Evolutionary conservation across 139 green algal genomes (phyloP), one percentile per base, ranked within the genome.

Genomic region (Coelastrella sp.): DNA sequence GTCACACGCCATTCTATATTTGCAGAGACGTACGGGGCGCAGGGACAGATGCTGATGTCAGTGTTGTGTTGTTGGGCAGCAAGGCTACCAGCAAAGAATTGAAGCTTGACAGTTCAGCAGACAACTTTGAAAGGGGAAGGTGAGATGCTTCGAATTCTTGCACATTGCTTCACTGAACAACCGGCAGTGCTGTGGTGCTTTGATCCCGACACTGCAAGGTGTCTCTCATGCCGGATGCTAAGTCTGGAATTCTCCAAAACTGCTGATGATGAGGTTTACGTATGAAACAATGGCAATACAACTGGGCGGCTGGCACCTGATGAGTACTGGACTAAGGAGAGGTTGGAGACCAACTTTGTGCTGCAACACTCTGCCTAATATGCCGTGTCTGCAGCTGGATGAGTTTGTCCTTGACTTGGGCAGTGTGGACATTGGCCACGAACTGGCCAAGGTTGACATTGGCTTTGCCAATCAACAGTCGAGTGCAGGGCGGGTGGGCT

Each of bases 1-100:
- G 45, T 23, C 45, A 23, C 45, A 1, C 11, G 45, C 11, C 45
- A 57, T 57, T 64, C 7, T 64, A 21, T 27, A 32, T 35, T 41
- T 79, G 71, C 71, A 79, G 71, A 6, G 71, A 92, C 53, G 81
- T 92, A 53, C 72, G 89, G 0, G 92, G 92, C 8, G 88, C 91
- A 5, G 92, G 91, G 48, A 95, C 92, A 19, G 87, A 92, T 60
- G 81, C 87, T 34, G 94, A 96, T 78, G 88, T 96, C 60, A 90
- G 85, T 67, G 82, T 93, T 69, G 87, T 89, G 48, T 41, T 96
- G n/a, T 62, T 90, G 43, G 93, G 92, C 21, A 81, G 86, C 13
- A 83, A 88, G 30, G 67, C 34, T n/a, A 79, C 45, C 66, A 90
- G 81, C 19, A 59, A 66, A 45, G 90, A 92, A 81, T 66, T 92